Evolutionary conservation across 2,329 filamentous ascomycete species (phyloP).

Genomic region (Mycosphaerella arachidis): DNA sequence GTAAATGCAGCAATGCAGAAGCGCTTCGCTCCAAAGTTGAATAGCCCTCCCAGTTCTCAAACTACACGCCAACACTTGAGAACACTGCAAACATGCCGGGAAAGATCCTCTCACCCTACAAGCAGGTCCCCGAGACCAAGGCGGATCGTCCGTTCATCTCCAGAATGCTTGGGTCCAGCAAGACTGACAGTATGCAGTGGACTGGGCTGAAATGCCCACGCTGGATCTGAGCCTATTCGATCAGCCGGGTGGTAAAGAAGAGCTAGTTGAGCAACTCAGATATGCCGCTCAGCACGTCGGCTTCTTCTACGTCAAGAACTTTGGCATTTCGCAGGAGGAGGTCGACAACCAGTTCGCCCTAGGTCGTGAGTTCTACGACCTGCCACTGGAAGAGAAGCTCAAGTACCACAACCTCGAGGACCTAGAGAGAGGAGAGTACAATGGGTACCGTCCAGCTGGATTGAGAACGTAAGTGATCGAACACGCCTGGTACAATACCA

Average conservation of each 20-base stretch:
- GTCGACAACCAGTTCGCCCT: slow-evolving; percentile 58
- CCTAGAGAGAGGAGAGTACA: slow-evolving; percentile 25
- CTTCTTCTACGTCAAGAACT: slow-evolving; percentile 63
- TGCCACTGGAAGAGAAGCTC: slow-evolving; percentile 55
- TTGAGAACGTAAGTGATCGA: slow-evolving; percentile 9
- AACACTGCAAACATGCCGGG: slow-evolving; percentile 13
- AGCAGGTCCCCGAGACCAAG: slow-evolving; percentile 31
- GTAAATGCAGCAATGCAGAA: background rate
- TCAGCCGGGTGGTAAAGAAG: slow-evolving; percentile 50
- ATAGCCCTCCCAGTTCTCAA: background rate
- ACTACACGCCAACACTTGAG: background rate
- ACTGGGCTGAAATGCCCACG: slow-evolving; percentile 54
- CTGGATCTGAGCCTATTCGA: slow-evolving; percentile 54
- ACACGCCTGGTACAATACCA: background rate
- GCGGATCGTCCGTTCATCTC: slow-evolving; percentile 19
- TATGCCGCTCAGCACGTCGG: slow-evolving; percentile 44
- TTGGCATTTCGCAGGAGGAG: slow-evolving; percentile 55
- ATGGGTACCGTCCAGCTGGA: slow-evolving; percentile 22
- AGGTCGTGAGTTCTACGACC: slow-evolving; percentile 53
- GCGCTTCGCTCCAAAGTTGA: background rate
- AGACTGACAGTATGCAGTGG: slow-evolving; percentile 11
- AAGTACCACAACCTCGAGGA: slow-evolving; percentile 42
- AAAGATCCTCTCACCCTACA: slow-evolving; percentile 24
- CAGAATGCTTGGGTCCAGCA: background rate
- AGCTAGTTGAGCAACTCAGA: slow-evolving; percentile 50